Base-by-base conservation (phyloP, 2,329 filamentous ascomycete genomes). In the Zymoseptoria ardabiliae region DNA sequence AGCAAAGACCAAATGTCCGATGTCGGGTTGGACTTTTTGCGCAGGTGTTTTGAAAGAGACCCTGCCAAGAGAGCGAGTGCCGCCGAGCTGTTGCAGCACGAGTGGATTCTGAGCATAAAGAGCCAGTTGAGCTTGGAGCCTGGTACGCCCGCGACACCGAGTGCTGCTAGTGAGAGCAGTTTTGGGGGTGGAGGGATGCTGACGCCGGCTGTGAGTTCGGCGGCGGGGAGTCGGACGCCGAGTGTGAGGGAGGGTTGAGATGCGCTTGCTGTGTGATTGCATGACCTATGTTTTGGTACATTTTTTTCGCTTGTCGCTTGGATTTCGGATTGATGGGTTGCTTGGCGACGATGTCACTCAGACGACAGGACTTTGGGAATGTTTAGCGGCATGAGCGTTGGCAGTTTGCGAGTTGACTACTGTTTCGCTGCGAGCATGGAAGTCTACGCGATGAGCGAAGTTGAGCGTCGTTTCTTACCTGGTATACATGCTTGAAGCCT, bases 81-180 rank as follows among this genome's bases (percentile, higher is more conserved):
- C 1, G 86, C 92, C 1, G 94, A 97, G 74, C 77, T 99, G 61
- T 80, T 99, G 58, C 91, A 96, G 74, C 92, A 97, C 73, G 91
- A 96, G 71, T 99, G 94, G 94, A 87, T 88, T 61, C 75, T 79
- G 73, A 72, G 71, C 35, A 71, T 81, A 49, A 72, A 77, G 41
- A 73, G 72, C 8, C 78, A 80, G 66, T 67, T 81, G 59, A 73
- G 71, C 48, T 68, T 81, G 5, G 78, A 80, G 67, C 77, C 78
- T 4, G 70, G 72, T 10, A 79, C 77, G 54, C 78, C 78, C 10
- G 72, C 72, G 60, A 77, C 75, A 58, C 74, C 74, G 17, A 55
- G 52, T 45, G 54, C 58, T 35, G 51, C 51, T 48, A 58, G 54
- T n/a, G 63, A 65, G 30, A 59, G 55, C 13, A 60, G 54, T 3